A percentile compares a stretch with the other conserved stretches of the same genome.
Conservation (phyloP, 345 rosid species). For the Clausena lansium region DNA sequence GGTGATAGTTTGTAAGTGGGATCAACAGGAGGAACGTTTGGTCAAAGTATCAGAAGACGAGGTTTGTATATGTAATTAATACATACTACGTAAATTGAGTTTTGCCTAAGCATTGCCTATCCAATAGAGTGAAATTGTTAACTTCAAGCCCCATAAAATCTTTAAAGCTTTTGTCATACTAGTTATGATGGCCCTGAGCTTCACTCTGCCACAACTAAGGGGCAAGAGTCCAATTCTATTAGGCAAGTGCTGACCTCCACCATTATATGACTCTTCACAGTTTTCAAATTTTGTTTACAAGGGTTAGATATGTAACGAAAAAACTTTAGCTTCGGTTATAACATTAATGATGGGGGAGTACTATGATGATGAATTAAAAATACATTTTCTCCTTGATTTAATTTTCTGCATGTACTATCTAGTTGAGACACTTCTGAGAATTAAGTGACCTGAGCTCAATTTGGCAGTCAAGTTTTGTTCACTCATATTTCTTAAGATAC, state of each 20-base stretch:
- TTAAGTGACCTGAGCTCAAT: neutral
- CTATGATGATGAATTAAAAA: neutral
- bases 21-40: conserved; percentile 65
- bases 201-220: neutral
- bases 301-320: neutral
- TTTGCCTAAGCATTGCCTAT: neutral
- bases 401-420: neutral
- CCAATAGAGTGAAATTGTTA: neutral
- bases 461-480: neutral
- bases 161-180: neutral
- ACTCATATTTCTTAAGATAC: neutral
- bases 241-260: neutral
- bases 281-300: neutral
- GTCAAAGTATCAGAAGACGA: conserved; percentile 71
- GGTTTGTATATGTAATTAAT: conserved; percentile 37
- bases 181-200: neutral
- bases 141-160: neutral
- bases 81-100: neutral
- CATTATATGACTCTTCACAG: neutral
- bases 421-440: neutral
- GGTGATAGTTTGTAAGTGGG: conserved; percentile 86
- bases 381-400: neutral
- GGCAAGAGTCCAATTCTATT: neutral
- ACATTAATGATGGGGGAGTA: neutral
- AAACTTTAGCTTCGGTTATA: neutral